Evolutionary conservation across 1,284 basidiomycete genomes (phyloP), one percentile per base, ranked within the genome.

Genomic region (Abortiporus biennis): DNA sequence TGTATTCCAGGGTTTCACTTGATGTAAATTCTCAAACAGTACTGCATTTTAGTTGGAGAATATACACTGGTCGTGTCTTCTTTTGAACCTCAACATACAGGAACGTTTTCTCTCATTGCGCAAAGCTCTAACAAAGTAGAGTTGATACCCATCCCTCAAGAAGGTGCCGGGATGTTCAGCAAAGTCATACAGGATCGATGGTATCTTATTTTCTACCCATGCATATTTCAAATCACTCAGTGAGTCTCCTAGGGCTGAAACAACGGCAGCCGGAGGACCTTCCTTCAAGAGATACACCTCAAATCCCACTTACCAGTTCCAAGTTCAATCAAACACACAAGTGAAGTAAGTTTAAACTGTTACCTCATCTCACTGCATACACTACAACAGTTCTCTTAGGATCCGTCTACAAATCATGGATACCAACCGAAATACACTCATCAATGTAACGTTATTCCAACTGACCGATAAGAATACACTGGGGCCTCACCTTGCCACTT

Each of bases 91-190:
- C 72, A 71, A 4, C 74, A 83, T 46, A 65, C 69, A 2, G 89
- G 87, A 2, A 50, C 70, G 12, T 95, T 81, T 60, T 68, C 67
- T 0, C 60, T 96, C 17, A 65, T 65, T 16, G 62, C 89, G 2
- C 78, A 87, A 40, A 79, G 81, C 36, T 72, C 79, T 0, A 55
- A 65, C 16, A 72, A 75, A n/a, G 72, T 85, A 40, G 76, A 82
- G 32, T 63, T 93, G 44, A 80, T 78, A 48, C 67, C 82, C 1
- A 94, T 98, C 50, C 84, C 86, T 0, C 79, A 82, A 43, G 93
- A 97, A 63, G 92, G 92, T 0, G 90, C 92, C 0, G 93, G 93
- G 1, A 91, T 96, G 92, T 95, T 85, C 57, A 67, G 66, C 23
- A 83, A 88, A 47, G 59, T 70, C 0, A 51, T 87, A 3, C 71